A percentile compares a stretch with the other conserved stretches of the same genome.
Conservation (phyloP, 345 rosid species). For the Melaleuca alternifolia region DNA sequence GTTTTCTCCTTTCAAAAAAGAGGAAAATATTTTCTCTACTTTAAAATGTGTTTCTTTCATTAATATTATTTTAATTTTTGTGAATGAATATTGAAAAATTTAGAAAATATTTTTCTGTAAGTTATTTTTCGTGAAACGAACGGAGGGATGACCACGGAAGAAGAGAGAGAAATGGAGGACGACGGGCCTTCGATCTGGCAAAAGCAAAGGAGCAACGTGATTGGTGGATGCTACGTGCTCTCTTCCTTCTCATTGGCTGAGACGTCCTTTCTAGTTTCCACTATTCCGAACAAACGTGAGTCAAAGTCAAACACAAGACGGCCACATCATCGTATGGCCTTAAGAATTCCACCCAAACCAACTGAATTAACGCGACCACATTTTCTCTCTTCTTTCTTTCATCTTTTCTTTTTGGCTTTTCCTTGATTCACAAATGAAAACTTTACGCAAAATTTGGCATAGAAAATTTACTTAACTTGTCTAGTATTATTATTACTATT, state of each 20-base stretch:
- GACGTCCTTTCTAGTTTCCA: neutral
- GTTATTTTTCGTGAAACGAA: too few species aligned
- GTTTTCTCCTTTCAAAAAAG: too few species aligned
- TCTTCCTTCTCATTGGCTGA: neutral
- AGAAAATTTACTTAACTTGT: too few species aligned
- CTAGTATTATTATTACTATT: neutral
- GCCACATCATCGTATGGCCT: neutral
- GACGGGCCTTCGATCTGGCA: neutral
- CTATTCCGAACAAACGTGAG: neutral
- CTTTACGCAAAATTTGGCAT: neutral
- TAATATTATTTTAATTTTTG: too few species aligned
- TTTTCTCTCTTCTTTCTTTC: too few species aligned
- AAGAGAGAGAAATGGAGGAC: neutral
- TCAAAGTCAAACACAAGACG: neutral
- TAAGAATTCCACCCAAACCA: too few species aligned
- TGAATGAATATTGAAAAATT: neutral
- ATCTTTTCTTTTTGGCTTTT: neutral
- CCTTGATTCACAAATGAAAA: neutral
- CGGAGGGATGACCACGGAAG: neutral
- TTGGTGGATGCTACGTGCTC: neutral
- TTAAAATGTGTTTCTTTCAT: too few species aligned
- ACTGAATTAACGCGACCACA: too few species aligned
- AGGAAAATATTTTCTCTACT: too few species aligned
- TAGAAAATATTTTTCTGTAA: too few species aligned
- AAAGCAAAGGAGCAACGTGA: neutral